Conservation (phyloP, 208 protist genomes). For the Leishmania mexicana region DNA sequence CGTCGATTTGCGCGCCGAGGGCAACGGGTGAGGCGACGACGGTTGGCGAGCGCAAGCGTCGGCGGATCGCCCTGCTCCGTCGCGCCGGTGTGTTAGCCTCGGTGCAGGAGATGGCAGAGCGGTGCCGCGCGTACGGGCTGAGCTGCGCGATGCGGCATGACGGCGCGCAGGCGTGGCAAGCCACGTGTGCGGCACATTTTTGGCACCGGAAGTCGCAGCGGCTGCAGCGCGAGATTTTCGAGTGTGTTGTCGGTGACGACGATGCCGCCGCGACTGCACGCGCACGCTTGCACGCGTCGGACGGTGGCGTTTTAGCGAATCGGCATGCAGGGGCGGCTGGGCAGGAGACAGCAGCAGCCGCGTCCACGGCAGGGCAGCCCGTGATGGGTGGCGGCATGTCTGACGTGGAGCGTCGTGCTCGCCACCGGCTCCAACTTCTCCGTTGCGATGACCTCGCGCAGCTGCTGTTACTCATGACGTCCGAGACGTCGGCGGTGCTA, state of each 20-base stretch:
- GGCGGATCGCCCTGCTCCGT: conserved; percentile 11
- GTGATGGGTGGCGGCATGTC: not conserved
- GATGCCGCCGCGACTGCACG: not conserved
- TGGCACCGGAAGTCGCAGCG: not conserved
- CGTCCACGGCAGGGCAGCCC: not conserved
- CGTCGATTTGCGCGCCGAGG: not conserved
- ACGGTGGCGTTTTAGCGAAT: not conserved
- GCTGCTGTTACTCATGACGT: conserved; percentile 12
- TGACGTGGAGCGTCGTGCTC: conserved; percentile 14
- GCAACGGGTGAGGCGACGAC: not conserved
- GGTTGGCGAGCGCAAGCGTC: not conserved
- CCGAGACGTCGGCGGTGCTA: not conserved
- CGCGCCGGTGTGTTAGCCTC: conserved; percentile 17
- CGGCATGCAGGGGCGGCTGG: not conserved
- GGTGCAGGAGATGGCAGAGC: conserved; percentile 5
- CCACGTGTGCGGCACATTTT: not conserved
- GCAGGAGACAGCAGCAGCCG: not conserved
- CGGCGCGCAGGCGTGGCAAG: not conserved
- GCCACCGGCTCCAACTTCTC: conserved; percentile 22
- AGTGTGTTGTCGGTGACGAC: conserved; percentile 3
- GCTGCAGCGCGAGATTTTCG: not conserved
- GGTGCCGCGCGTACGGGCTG: conserved; percentile 1
- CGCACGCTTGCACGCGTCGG: not conserved
- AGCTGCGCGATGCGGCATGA: not conserved
- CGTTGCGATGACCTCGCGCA: conserved; percentile 24